Base-by-base conservation (phyloP, 768 basidiomycete genomes). In the Lepiota brunneoincarnata region DNA sequence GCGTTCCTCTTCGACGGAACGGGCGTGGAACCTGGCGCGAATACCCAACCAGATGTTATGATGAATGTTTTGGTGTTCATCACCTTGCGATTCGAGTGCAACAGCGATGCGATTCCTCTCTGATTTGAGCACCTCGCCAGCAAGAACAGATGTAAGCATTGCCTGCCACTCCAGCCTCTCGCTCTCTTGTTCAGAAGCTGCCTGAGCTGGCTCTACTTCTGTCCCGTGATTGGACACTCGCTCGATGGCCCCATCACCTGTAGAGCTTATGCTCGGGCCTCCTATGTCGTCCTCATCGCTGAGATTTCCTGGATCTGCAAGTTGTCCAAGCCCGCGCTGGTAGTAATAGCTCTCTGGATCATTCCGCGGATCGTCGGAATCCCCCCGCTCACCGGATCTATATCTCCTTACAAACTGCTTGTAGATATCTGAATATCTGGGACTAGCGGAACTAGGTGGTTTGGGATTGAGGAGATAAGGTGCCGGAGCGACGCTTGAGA, bases 121-220 rank as follows among this genome's bases (percentile, higher is more conserved):
- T 0, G 92, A 89, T 67, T 89, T 92, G 59, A 99, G 82, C 10
- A 99, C 93, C 63, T 98, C 95, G 9, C 97, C 95, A 26, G 84
- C 83, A 42, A 99, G 78, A 21, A 98, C 96, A 26, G 94, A 96
- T 11, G 91, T 83, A 28, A 98, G 82, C 85, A 98, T 89, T 15
- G 88, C 88, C 69, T 95, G 93, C 97, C 97, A 98, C 69, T 97
- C 94, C 44, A 95, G 69, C 23, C 95, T 78, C 62, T 93, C 90
- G 57, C 82, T 78, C 64, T 93, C 89, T 62, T 89, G 83, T 49
- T 78, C 74, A 1, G 89, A 86, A 38, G 83, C 80, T 21, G 88
- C 85, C 54, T 85, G 78, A 47, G 81, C 78, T 43, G 80, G 75
- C 59, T 89, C 86, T 4, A 81, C 72, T 61, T 89, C 87, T 28